Conservation (phyloP, 192 early-diverging fungal genomes). For the Pilobolus umbonatus region DNA sequence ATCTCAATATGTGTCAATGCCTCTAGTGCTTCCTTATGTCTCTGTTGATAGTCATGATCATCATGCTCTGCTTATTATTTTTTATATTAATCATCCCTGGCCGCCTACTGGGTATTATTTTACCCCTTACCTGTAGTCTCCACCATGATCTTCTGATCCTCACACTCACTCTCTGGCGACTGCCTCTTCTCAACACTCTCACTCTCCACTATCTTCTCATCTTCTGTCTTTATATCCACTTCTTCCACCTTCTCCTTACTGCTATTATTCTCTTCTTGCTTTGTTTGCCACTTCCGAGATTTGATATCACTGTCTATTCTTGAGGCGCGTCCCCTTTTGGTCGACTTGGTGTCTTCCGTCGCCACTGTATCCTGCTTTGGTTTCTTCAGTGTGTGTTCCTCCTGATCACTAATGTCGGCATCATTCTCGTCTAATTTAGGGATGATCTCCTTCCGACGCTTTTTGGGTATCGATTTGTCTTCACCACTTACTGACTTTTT, state of each 20-base stretch:
- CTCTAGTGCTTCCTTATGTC: constrained; percentile 46
- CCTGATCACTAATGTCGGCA: neutral
- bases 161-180: constrained; percentile 3
- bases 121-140: neutral
- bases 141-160: constrained; percentile 1
- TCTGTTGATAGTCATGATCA: constrained; percentile 42
- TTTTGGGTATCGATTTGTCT: neutral
- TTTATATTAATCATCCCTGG: neutral
- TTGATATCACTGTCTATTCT: constrained; percentile 5
- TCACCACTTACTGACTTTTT: neutral
- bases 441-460: neutral
- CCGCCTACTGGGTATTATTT: no score
- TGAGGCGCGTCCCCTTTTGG: constrained; percentile 7
- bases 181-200: constrained; percentile 13
- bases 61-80: constrained; percentile 5
- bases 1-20: constrained; percentile 52
- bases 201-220: constrained; percentile 15
- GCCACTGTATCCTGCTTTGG: neutral
- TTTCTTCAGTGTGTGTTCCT: neutral
- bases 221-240: neutral
- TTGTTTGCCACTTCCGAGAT: neutral
- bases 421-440: neutral
- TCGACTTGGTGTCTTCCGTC: neutral
- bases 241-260: constrained; percentile 1
- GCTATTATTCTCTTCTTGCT: neutral